Evolutionary conservation across 2,329 filamentous ascomycete genomes (phyloP).

Genomic region (Pseudogymnoascus sp.): DNA sequence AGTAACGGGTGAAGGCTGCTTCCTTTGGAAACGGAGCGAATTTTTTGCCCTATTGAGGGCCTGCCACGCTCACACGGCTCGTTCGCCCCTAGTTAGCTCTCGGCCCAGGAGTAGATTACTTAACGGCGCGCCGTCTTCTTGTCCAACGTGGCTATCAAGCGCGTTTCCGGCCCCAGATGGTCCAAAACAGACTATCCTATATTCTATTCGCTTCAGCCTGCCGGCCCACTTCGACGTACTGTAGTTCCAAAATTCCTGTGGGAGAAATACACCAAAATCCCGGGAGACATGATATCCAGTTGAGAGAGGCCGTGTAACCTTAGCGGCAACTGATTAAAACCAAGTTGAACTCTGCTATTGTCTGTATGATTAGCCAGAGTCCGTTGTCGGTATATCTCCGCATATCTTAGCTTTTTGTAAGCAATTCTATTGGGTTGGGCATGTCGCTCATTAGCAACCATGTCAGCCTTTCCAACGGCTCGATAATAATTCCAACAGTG

Average conservation of each 20-base stretch:
- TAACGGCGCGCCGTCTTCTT: not conserved
- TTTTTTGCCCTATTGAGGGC: not conserved
- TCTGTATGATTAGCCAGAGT: conserved; percentile 4
- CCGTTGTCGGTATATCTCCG: conserved; percentile 6
- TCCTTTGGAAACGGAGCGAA: conserved; percentile 4
- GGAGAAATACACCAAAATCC: not conserved
- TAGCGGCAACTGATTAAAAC: not conserved
- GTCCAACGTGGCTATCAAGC: not conserved
- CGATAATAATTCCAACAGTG: conserved; percentile 3
- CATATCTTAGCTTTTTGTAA: not conserved
- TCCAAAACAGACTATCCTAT: conserved; percentile 4
- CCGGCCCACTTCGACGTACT: conserved; percentile 1
- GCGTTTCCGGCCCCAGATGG: not conserved
- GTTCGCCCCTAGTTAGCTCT: not conserved
- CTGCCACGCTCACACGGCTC: not conserved
- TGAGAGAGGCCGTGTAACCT: not conserved
- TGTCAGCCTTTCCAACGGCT: not conserved
- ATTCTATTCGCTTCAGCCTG: conserved; percentile 1
- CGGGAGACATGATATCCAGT: not conserved
- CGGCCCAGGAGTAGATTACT: conserved; percentile 1
- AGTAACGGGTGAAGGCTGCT: conserved; percentile 5
- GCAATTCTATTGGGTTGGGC: not conserved
- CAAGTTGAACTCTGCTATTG: not conserved
- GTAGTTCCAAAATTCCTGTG: conserved; percentile 4
- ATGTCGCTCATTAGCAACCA: not conserved